phyloP scores from a whole-genome alignment of 805 yeast species.

The Tetrapisispora phaffii region DNA sequence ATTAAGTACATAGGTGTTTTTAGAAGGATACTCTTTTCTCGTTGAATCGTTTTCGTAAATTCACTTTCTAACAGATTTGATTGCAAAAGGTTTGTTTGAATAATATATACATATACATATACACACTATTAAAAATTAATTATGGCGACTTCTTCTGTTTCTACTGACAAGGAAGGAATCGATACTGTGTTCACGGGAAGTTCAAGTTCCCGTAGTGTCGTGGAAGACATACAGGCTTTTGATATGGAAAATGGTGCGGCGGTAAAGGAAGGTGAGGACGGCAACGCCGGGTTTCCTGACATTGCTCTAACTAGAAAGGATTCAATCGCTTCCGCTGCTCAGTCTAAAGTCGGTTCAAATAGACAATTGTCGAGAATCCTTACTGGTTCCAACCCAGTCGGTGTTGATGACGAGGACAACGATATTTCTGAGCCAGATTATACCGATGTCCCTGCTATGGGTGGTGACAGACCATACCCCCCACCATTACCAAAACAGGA shows the following conservation, averaged over 20 bases:
- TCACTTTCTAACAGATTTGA: too few species aligned
- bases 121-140: background rate
- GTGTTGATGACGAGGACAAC: slow-evolving; percentile 6
- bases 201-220: slow-evolving; percentile 2
- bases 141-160: background rate
- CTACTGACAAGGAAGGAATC: background rate
- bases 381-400: slow-evolving; percentile 6
- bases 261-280: background rate
- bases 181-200: slow-evolving; percentile 1
- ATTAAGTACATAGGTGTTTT: too few species aligned
- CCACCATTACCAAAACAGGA: slow-evolving; percentile 41
- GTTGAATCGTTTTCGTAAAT: too few species aligned
- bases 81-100: too few species aligned
- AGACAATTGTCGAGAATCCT: slow-evolving; percentile 12
- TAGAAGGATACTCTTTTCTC: too few species aligned
- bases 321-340: slow-evolving; percentile 10
- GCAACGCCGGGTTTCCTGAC: background rate
- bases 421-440: slow-evolving; percentile 5
- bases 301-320: slow-evolving; percentile 3
- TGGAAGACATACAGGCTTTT: slow-evolving; percentile 1
- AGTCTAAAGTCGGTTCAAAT: slow-evolving; percentile 7
- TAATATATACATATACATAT: background rate
- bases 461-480: slow-evolving; percentile 55
- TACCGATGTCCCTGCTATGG: slow-evolving; percentile 43
- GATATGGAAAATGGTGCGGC: background rate